Evolutionary conservation across 1,284 basidiomycete genomes (phyloP), one percentile per base, ranked within the genome.

Genomic region (Sporisorium iseilematis-ciliati): DNA sequence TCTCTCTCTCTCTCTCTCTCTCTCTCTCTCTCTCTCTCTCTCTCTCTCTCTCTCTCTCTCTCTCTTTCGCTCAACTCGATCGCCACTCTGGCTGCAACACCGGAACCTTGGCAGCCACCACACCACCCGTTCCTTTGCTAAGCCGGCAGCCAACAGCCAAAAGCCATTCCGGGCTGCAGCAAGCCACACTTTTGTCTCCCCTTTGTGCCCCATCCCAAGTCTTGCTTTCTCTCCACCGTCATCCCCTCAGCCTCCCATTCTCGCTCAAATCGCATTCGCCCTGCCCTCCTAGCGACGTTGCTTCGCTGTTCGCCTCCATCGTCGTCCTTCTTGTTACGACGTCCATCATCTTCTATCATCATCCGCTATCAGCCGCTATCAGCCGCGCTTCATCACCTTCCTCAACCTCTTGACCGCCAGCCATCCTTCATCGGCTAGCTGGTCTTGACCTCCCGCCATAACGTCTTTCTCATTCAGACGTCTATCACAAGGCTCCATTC

Each of bases 401-500:
- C 10, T 38, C 35, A 12, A 38, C 35, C 20, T 21, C 6, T 35
- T 50, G 31, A 42, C 16, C n/a, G 57, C 40, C 61, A 56, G 10
- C 35, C 10, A 14, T 38, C 35, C 35, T 14, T 33, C 31, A 16
- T 12, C 35, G 35, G 35, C 11, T 14, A 57, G 62, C 29, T 43
- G 35, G 29, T 20, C 4, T 0, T 48, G 10, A 26, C 6, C 6
- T 45, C 31, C 3, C 20, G 8, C 21, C 38, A 55, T 20, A 40
- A 62, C 63, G 46, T 46, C 45, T 40, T 40, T 29, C 46, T 65
- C 45, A 45, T 52, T 26, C 2, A 41, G 40, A 12, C 25, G 1
- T 20, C 25, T 21, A 25, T 41, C 16, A 3, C 42, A 46, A 73
- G 70, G 70, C 70, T 73, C 65, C 54, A 67, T 73, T 73, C 58